Evolutionary conservation across 1,284 basidiomycete species (phyloP).

Genomic region (Malassezia arunalokei): DNA sequence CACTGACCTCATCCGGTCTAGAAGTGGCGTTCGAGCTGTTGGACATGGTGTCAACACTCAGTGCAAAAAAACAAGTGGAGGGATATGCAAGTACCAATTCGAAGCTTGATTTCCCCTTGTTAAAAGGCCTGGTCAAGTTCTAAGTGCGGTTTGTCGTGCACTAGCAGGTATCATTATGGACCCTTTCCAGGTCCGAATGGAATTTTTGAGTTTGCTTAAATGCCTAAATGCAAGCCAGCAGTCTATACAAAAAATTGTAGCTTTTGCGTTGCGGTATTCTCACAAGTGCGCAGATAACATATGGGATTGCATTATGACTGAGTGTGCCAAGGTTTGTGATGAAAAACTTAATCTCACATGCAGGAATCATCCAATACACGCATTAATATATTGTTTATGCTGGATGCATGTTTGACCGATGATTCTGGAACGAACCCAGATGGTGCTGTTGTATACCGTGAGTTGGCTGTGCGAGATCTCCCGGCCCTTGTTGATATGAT

Average conservation of each 20-base stretch:
- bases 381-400: conserved; percentile 82
- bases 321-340: conserved; percentile 45
- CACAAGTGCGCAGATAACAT: conserved; percentile 67
- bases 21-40: background rate
- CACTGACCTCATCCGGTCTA: conserved; percentile 33
- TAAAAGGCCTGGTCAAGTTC: background rate
- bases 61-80: background rate
- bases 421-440: conserved; percentile 9
- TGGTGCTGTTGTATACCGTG: conserved; percentile 14
- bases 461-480: conserved; percentile 15
- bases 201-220: conserved; percentile 37
- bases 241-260: conserved; percentile 77
- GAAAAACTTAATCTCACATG: conserved; percentile 25
- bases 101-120: background rate
- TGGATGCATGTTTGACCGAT: conserved; percentile 58
- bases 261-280: conserved; percentile 74
- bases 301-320: conserved; percentile 85
- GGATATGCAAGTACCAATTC: background rate
- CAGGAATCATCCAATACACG: conserved; percentile 78
- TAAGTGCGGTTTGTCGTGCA: background rate
- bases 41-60: background rate
- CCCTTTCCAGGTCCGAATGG: conserved; percentile 42
- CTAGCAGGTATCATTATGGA: conserved; percentile 19
- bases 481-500: conserved; percentile 15
- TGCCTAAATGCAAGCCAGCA: conserved; percentile 54